These are phyloP conservation scores for Wickerhamiella cacticola DNA, from an alignment of 805 yeast species.

Conservation along the genomic window DNA sequence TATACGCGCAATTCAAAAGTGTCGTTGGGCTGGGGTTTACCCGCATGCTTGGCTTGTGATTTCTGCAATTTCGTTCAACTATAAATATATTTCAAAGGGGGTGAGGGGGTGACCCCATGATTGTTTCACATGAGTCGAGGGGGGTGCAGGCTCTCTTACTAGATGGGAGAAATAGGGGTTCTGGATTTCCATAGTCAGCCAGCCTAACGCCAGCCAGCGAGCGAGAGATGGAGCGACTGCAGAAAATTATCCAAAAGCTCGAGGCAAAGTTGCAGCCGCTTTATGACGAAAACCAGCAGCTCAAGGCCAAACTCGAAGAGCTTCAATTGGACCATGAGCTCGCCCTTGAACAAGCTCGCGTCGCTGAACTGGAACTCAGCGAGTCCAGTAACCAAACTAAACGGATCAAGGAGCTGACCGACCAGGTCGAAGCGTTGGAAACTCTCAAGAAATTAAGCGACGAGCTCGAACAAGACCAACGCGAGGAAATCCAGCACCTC, in stretches of 20 bases:
- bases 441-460: conserved; percentile 42
- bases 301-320: conserved; percentile 24
- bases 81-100: too few species aligned
- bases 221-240: conserved; percentile 12
- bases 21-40: too few species aligned
- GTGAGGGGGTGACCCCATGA: too few species aligned
- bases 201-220: too few species aligned
- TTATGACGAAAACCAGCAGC: conserved; percentile 17
- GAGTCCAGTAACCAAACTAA: conserved; percentile 22
- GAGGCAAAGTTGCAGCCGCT: conserved; percentile 21
- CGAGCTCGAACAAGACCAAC: conserved; percentile 38
- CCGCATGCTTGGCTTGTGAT: too few species aligned
- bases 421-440: conserved; percentile 39
- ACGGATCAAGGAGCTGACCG: conserved; percentile 31
- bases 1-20: too few species aligned
- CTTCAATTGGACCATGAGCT: conserved; percentile 28
- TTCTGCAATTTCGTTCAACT: too few species aligned
- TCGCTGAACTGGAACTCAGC: conserved; percentile 23
- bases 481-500: conserved; percentile 35
- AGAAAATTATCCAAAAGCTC: conserved; percentile 18
- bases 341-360: conserved; percentile 28
- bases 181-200: too few species aligned
- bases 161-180: too few species aligned
- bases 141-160: too few species aligned
- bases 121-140: too few species aligned